Base-by-base conservation (phyloP, 148 eudicot genomes). In the Persicaria tinctoria region DNA sequence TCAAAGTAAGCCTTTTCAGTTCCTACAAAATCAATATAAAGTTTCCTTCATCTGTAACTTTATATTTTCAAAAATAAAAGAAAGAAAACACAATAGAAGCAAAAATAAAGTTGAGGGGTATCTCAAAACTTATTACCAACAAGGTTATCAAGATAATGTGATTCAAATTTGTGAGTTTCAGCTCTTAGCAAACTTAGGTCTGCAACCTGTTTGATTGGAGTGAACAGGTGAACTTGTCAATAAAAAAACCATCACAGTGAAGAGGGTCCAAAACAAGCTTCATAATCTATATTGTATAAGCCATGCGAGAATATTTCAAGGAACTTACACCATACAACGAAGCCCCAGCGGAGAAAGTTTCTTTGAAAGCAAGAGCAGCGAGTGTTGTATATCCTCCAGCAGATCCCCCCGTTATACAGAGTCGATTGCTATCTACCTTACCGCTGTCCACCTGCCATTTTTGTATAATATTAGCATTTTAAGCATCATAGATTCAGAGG, bases 301-400 rank as follows among this genome's bases (percentile, higher is more conserved):
- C 1, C 3, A 44, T 68, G 68, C 16, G 68, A 46, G 78, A 46
- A 62, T 18, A 16, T 46, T 47, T 41, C 3, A 51, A 74, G 57
- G 68, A 77, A 94, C 98, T 84, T 79, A 92, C 98, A 75, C 98
- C 98, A 81, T 92, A 94, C 84, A 94, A 82, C 56, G 98, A 94
- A 82, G 96, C 96, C 70, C 98, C 98, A 68, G 97, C 97, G 73
- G 82, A 90, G 64, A 94, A 94, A 46, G 86, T 87, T 51, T 94
- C 86, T 79, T 78, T 87, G 80, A 91, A 94, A 68, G 98, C 96
- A 85, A 94, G 98, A 80, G 97, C 92, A 85, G 97, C 96, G 74
- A 94, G 79, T 66, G 98, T 92, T 68, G 98, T 91, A 84, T 91
- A 94, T 60, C 98, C 97, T 74, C 98, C 98, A 62, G 98, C 98